Base-by-base conservation (phyloP, 257 asterid genomes). In the Fraxinus americana region DNA sequence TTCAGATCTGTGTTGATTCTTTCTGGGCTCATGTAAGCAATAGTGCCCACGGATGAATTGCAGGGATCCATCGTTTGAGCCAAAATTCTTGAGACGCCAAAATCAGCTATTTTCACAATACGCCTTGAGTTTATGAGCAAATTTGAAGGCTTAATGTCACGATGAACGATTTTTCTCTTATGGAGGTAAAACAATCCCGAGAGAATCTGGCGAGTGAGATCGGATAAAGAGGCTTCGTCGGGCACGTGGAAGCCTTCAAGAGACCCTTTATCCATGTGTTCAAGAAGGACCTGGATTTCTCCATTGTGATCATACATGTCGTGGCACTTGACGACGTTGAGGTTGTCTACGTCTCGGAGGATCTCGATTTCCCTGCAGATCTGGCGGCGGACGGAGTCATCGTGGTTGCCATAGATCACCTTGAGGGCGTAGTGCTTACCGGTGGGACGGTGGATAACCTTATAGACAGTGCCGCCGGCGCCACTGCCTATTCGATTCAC, bases 131-230 rank as follows among this genome's bases (percentile, higher is more conserved):
- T 74, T 2, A 75, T 43, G 67, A 85, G 72, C 25, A 85, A 48
- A 70, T 78, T 85, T 11, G 86, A 85, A 25, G 86, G 86, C 38
- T 73, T 80, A 52, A 85, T 77, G 63, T 67, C 86, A 9, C 87
- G 71, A 14, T 83, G 89, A 0, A 80, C 83, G 69, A 83, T 75
- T 17, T 63, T 75, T 11, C 76, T 75, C 57, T 66, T 14, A 70
- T 85, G 89, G 43, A 83, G 79, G 41, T 83, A 75, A 3, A 7
- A 45, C 17, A 83, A 34, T 1, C 87, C 87, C 5, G 76, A 67
- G 25, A 85, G 77, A 12, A 85, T 66, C 77, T 82, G 84, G 6
- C 77, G 82, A 5, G 79, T 34, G 32, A 85, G 48, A 59, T 78
- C 75, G 39, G 82, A 68, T 2, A 83, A 54, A 27, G 70, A 16